Conservation (phyloP, 371 early-diverging fungal species). For the Lichtheimia ornata region DNA sequence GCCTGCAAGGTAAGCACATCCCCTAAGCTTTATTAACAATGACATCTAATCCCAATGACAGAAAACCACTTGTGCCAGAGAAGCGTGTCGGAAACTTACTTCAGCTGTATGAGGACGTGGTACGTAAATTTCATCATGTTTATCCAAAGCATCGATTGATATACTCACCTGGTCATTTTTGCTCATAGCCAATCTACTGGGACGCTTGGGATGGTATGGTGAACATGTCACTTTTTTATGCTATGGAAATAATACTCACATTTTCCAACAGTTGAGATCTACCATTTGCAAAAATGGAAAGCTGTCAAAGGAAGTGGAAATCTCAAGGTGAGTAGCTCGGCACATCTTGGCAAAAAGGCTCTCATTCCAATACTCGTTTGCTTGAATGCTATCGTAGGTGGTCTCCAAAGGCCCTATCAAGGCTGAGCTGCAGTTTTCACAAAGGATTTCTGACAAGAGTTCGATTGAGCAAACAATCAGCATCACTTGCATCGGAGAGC, state of each 20-base stretch:
- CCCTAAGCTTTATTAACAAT: background rate
- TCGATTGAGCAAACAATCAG: conserved; percentile 75
- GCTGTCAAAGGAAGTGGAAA: conserved; percentile 29
- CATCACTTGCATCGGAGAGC: conserved; percentile 58
- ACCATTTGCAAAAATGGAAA: conserved; percentile 46
- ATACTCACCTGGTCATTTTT: background rate
- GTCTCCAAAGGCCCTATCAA: conserved; percentile 36
- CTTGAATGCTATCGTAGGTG: conserved; percentile 18
- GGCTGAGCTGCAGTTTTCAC: conserved; percentile 66
- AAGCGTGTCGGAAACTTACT: conserved; percentile 79
- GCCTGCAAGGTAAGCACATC: conserved; percentile 29
- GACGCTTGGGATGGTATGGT: conserved; percentile 67
- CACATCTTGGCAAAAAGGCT: too few relatives aligned
- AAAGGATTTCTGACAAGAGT: conserved; percentile 68
- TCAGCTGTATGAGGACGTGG: conserved; percentile 84
- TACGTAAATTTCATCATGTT: conserved; percentile 16
- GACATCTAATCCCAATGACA: conserved; percentile 12
- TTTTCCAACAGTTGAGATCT: conserved; percentile 37
- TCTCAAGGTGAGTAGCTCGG: conserved; percentile 17
- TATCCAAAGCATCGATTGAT: background rate
- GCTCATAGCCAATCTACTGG: conserved; percentile 72
- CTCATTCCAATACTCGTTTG: background rate
- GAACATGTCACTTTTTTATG: background rate
- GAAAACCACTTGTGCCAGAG: conserved; percentile 72
- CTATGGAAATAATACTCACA: background rate